A percentile compares a stretch with the other conserved stretches of the same genome.
These are phyloP conservation scores for Colletotrichum lindemuthianum DNA, from an alignment of 2,329 filamentous ascomycete genomes.

Conservation along the genomic window DNA sequence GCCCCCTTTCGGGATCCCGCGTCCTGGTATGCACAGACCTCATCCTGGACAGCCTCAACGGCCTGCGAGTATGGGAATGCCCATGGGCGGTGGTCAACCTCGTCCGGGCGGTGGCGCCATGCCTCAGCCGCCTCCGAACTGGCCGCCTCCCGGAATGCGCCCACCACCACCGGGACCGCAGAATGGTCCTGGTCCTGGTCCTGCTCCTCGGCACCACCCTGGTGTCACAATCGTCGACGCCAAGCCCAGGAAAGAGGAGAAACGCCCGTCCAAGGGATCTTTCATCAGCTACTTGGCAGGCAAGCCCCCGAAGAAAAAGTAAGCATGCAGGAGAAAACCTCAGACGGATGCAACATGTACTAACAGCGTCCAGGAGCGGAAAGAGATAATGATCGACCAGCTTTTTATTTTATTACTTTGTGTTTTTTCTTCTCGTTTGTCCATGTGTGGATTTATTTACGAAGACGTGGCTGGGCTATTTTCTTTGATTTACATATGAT, in stretches of 20 bases:
- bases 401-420: too few relatives aligned
- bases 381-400: conserved; percentile 38
- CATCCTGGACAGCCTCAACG: not conserved
- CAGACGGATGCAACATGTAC: not conserved
- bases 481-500: conserved; percentile 42
- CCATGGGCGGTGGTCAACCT: too few relatives aligned
- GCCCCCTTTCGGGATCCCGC: conserved; percentile 11
- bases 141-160: not conserved
- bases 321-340: conserved; percentile 23
- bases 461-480: conserved; percentile 4
- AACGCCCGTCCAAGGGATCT: conserved; percentile 43
- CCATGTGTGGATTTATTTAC: not conserved
- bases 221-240: conserved; percentile 42
- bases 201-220: not conserved
- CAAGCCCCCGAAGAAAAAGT: conserved; percentile 47
- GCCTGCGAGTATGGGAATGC: not conserved
- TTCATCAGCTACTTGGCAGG: conserved; percentile 47
- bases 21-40: not conserved
- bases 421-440: not conserved
- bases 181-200: not conserved
- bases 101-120: too few relatives aligned
- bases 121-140: too few relatives aligned
- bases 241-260: conserved; percentile 25
- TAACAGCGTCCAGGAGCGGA: conserved; percentile 11
- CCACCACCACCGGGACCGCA: not conserved